phyloP scores from a whole-genome alignment of 2,329 filamentous ascomycete species.

The Blastomyces percursus region DNA sequence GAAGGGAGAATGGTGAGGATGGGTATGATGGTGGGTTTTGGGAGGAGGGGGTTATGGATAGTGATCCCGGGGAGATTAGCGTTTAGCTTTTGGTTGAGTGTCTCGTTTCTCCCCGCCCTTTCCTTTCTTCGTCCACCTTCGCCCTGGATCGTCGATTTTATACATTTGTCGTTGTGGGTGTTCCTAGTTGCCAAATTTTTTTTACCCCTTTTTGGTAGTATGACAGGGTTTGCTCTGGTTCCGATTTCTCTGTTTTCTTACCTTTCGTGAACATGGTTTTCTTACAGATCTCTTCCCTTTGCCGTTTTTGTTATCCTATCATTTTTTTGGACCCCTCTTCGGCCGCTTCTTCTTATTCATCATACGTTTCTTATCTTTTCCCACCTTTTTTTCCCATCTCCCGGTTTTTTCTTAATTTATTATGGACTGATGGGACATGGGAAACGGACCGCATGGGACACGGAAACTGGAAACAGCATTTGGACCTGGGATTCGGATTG shows the following conservation, averaged over 20 bases:
- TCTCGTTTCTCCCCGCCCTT: not conserved
- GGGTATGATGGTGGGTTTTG: conserved; percentile 23
- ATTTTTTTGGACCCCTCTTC: not conserved
- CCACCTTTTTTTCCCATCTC: not conserved
- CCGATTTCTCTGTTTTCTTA: not conserved
- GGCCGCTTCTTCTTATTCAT: not conserved
- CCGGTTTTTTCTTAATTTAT: not conserved
- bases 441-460: not conserved
- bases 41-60: conserved; percentile 35
- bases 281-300: not conserved
- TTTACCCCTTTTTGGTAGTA: too few species aligned
- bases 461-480: not conserved
- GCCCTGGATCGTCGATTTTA: too few species aligned
- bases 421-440: not conserved
- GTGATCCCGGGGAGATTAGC: conserved; percentile 36
- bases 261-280: not conserved
- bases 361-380: not conserved
- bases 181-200: too few species aligned
- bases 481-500: not conserved
- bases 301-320: not conserved
- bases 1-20: conserved; percentile 10
- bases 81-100: conserved; percentile 13
- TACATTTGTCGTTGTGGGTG: not conserved
- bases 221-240: too few species aligned
- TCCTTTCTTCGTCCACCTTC: too few species aligned